Percentiles rank a stretch among this genome's conserved stretches.
Conservation (phyloP, 2,329 filamentous ascomycete species). For the Colletotrichum aenigma region DNA sequence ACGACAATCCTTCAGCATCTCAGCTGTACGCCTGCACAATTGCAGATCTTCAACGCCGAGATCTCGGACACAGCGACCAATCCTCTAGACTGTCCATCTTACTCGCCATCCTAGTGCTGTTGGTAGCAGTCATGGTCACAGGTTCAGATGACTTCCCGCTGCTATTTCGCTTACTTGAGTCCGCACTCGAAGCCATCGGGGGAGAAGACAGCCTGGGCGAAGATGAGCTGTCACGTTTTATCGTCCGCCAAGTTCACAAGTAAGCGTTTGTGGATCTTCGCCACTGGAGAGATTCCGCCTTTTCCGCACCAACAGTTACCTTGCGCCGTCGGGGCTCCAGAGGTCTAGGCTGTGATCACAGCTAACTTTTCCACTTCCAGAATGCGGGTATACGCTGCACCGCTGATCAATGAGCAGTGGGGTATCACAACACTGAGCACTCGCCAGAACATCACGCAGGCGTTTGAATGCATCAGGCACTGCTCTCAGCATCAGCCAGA, state of each 20-base stretch:
- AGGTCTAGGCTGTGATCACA: neutral
- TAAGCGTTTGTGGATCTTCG: neutral
- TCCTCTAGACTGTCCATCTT: constrained; percentile 9
- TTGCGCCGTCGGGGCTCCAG: neutral
- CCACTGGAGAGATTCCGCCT: neutral
- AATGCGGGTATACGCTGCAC: neutral
- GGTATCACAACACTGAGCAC: neutral
- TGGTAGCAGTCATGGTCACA: constrained; percentile 27
- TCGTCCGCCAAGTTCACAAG: neutral
- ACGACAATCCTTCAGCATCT: neutral
- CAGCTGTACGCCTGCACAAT: neutral
- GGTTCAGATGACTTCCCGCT: constrained; percentile 29
- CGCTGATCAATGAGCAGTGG: neutral
- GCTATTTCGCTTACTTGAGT: constrained; percentile 27
- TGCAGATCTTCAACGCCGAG: neutral
- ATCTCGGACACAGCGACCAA: neutral
- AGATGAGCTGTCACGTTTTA: neutral
- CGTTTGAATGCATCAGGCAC: neutral
- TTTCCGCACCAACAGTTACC: neutral
- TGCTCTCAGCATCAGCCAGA: neutral
- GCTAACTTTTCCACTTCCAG: neutral
- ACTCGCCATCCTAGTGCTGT: constrained; percentile 24
- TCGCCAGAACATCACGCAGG: neutral
- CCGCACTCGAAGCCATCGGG: constrained; percentile 28
- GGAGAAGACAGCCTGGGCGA: constrained; percentile 22